These are phyloP conservation scores for Rhodofomes roseus DNA, from an alignment of 1,284 basidiomycete species.

Conservation along the genomic window DNA sequence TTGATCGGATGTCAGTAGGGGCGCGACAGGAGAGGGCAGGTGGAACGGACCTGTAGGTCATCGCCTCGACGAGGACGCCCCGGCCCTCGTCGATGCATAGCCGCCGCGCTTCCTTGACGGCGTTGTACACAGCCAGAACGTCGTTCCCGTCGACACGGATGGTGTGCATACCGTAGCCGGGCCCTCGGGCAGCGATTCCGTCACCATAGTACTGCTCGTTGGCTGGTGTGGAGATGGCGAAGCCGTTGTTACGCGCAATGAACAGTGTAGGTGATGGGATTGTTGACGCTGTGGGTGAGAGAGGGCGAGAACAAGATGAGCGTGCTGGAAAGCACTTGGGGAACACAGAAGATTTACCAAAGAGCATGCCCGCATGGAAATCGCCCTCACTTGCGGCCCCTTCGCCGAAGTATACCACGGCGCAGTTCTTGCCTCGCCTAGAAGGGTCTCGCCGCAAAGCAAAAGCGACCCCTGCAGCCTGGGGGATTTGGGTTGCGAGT, in stretches of 20 bases:
- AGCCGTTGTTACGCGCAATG: constrained; percentile 85
- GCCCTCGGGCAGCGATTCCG: constrained; percentile 89
- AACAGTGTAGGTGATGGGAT: constrained; percentile 71
- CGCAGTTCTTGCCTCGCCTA: constrained; percentile 73
- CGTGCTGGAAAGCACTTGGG: not conserved
- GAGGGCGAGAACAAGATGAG: too few relatives aligned
- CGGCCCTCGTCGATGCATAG: constrained; percentile 78
- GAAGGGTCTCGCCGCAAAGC: constrained; percentile 79
- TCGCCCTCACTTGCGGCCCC: constrained; percentile 79
- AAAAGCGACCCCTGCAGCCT: constrained; percentile 91
- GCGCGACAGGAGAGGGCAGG: not conserved
- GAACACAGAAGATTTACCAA: constrained; percentile 27
- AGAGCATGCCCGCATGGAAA: constrained; percentile 75
- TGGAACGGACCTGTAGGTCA: constrained; percentile 74
- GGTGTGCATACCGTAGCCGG: constrained; percentile 92
- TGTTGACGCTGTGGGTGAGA: constrained; percentile 53
- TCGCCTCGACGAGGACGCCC: constrained; percentile 87
- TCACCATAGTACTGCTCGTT: constrained; percentile 90
- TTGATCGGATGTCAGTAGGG: not conserved
- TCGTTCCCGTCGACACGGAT: constrained; percentile 95
- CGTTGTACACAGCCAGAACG: constrained; percentile 82
- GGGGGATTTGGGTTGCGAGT: constrained; percentile 93
- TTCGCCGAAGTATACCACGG: constrained; percentile 89
- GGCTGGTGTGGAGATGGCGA: constrained; percentile 92
- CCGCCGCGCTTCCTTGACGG: constrained; percentile 74